phyloP scores from a whole-genome alignment of 768 basidiomycete species.

The Naganishia onofrii region DNA sequence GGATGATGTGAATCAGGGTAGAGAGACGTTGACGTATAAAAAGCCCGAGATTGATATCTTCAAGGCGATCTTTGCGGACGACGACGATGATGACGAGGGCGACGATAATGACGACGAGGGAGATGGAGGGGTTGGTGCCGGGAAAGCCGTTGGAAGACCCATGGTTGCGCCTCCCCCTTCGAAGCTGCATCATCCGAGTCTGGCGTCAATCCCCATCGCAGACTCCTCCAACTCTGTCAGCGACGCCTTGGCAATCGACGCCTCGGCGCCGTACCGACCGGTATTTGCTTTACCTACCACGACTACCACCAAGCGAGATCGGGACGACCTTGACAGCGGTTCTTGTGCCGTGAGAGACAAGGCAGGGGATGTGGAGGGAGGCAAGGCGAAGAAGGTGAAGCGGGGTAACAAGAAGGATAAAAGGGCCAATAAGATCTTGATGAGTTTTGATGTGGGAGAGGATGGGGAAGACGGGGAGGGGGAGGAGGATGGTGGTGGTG shows the following conservation, averaged over 20 bases:
- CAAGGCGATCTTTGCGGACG: slow-evolving; percentile 96
- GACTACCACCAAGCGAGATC: slow-evolving; percentile 31
- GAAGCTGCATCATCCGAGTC: slow-evolving; percentile 20
- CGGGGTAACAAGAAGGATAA: slow-evolving; percentile 53
- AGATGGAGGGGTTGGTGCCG: slow-evolving; percentile 31
- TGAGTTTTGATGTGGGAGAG: slow-evolving; percentile 67
- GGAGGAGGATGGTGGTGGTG: too few species aligned
- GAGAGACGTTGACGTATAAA: slow-evolving; percentile 81
- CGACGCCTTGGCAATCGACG: slow-evolving; percentile 11
- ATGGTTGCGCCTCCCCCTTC: slow-evolving; percentile 37
- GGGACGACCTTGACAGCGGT: slow-evolving; percentile 37
- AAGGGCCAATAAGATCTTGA: slow-evolving; percentile 61
- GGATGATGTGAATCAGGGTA: slow-evolving; percentile 84
- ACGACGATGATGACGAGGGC: slow-evolving; percentile 79
- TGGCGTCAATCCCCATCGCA: slow-evolving; percentile 8
- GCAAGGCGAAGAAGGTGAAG: slow-evolving; percentile 52
- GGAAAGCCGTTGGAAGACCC: too few species aligned
- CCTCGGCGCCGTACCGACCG: slow-evolving; percentile 16
- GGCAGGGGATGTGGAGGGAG: not conserved
- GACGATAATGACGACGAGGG: slow-evolving; percentile 57
- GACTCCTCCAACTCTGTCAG: not conserved
- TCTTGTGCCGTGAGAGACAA: not conserved
- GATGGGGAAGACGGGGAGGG: slow-evolving; percentile 53
- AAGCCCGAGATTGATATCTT: slow-evolving; percentile 88
- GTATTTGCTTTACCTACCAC: slow-evolving; percentile 9